phyloP scores from a whole-genome alignment of 108 stramenopile genomes.

The Schizochytrium sp. region DNA sequence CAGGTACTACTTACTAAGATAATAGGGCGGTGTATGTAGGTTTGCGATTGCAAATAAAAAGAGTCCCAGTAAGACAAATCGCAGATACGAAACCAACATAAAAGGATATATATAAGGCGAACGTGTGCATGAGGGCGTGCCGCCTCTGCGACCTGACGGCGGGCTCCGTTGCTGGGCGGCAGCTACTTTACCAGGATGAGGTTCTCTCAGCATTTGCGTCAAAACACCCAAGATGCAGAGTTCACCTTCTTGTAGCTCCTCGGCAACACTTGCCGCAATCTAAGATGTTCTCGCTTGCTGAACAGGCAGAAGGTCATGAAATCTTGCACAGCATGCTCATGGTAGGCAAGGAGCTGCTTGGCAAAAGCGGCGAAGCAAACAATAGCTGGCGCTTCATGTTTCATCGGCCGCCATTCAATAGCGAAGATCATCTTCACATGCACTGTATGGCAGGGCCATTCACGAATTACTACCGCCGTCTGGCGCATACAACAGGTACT shows the following conservation, averaged over 20 bases:
- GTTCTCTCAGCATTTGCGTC: not conserved
- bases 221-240: not conserved
- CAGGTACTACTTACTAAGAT: no score
- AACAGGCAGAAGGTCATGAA: not conserved
- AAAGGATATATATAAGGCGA: no score
- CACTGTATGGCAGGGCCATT: not conserved
- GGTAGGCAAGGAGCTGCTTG: conserved; percentile 12
- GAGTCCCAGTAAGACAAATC: no score
- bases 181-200: not conserved
- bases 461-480: not conserved
- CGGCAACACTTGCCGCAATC: not conserved
- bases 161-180: not conserved
- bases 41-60: no score
- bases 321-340: not conserved
- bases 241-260: not conserved
- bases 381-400: not conserved
- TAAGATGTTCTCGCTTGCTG: not conserved
- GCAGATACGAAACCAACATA: no score
- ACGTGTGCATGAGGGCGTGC: not conserved
- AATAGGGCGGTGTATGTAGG: no score
- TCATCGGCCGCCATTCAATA: not conserved
- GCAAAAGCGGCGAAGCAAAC: not conserved
- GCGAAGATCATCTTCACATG: not conserved
- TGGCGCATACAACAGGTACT: not conserved
- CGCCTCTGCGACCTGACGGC: not conserved